Evolutionary conservation across 176 grass and related monocot species (phyloP), one percentile per base, ranked within the genome.

Genomic region (Oryza officinalis): DNA sequence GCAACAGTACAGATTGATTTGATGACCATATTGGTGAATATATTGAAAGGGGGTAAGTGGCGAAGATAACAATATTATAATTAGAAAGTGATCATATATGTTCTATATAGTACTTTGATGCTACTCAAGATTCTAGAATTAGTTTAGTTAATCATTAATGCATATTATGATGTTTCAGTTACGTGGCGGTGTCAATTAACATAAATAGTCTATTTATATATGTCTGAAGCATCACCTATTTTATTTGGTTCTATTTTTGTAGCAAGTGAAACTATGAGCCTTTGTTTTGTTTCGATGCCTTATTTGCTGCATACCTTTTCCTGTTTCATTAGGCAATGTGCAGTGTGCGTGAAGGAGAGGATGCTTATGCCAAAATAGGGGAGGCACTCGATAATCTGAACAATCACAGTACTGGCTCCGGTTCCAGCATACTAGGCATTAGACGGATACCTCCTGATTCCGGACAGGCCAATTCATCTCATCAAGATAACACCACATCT

Each of bases 381-480:
- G 83, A 96, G 85, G 96, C 93, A 68, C 76, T 96, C 27, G 93
- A 92, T 85, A 87, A 73, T 59, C 80, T 92, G 67, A 87, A 88
- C 71, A 87, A 43, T 38, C 81, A 86, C 13, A 88, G 85, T 60
- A 86, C 83, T 74, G 86, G 89, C 12, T 92, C 91, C 70, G 91
- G 83, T 86, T 93, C 89, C 28, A 91, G 93, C 73, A 88, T 91
- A 35, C 69, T 83, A 66, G 96, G 93, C 37, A 93, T 87, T 71
- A 83, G 94, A 76, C 89, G 86, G 65, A 90, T 93, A 73, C 89
- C 91, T 75, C 83, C 87, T 18, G 91, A 93, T 87, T 92, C 93
- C 2, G 96, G 87, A 83, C 87, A 93, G 61, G 75, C 80, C 10
- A 90, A 90, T 30, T 78, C 96, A 75, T 88, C 78, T 18, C 86